phyloP scores from a whole-genome alignment of 2,329 filamentous ascomycete species.

The Arthroderma uncinatum region DNA sequence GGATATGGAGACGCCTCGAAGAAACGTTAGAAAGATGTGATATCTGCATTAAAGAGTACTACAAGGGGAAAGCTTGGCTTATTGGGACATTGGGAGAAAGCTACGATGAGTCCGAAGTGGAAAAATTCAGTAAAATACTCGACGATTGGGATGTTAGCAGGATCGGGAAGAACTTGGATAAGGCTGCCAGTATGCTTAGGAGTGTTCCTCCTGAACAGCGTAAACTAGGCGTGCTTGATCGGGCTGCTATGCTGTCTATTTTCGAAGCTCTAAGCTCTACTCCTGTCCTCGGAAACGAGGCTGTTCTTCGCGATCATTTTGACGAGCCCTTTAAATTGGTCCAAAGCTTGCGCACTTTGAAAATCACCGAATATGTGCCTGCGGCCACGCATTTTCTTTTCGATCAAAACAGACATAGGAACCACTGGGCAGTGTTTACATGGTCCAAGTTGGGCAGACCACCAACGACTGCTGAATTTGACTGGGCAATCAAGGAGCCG shows the following conservation, averaged over 20 bases:
- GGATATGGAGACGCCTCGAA: conserved; percentile 50
- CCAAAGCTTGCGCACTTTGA: conserved; percentile 67
- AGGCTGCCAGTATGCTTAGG: conserved; percentile 45
- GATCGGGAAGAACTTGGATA: conserved; percentile 49
- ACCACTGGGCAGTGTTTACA: conserved; percentile 55
- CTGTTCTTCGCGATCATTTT: conserved; percentile 50
- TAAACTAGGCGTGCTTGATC: conserved; percentile 41
- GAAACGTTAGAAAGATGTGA: conserved; percentile 53
- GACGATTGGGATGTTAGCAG: conserved; percentile 51
- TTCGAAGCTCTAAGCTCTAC: conserved; percentile 84
- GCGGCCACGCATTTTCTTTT: conserved; percentile 81
- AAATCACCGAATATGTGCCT: conserved; percentile 63
- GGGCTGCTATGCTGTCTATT: conserved; percentile 61
- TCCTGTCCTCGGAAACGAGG: conserved; percentile 54
- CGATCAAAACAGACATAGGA: conserved; percentile 52
- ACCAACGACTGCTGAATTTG: conserved; percentile 64
- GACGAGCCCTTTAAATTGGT: conserved; percentile 73
- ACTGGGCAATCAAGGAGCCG: conserved; percentile 71
- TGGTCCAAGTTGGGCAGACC: conserved; percentile 56
- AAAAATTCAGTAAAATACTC: conserved; percentile 45
- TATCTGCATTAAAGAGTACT: conserved; percentile 62
- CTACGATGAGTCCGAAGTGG: conserved; percentile 38
- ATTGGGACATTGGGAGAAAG: conserved; percentile 51
- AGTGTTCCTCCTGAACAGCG: conserved; percentile 41
- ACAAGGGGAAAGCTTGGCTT: conserved; percentile 54